phyloP scores from a whole-genome alignment of 176 grass and related monocot genomes.

The Triticum dicoccoides region DNA sequence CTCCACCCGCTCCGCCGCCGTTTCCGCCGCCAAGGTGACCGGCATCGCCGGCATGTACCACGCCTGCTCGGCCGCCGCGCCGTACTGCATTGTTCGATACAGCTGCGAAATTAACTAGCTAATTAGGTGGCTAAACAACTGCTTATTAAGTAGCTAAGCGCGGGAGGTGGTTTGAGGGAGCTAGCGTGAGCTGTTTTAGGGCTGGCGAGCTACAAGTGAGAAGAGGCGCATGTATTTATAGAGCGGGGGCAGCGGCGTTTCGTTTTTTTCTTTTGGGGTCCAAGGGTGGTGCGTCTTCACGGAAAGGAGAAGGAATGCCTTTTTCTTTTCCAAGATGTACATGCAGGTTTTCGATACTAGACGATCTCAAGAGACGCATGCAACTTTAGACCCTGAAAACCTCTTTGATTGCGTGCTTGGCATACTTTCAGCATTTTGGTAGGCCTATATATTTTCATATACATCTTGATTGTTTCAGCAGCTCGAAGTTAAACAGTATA shows the following conservation, averaged over 20 bases:
- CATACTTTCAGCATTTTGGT: not conserved
- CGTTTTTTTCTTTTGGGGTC: not conserved
- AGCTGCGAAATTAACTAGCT: not conserved
- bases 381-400: not conserved
- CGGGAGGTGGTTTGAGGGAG: conserved; percentile 3
- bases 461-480: too few relatives aligned
- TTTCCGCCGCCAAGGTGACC: conserved; percentile 26
- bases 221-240: conserved; percentile 51
- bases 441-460: not conserved
- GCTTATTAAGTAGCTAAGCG: not conserved
- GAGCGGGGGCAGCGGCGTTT: conserved; percentile 25
- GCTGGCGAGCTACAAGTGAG: conserved; percentile 26
- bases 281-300: conserved; percentile 6
- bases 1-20: conserved; percentile 77
- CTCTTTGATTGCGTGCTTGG: conserved; percentile 2
- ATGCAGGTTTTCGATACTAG: not conserved
- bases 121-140: not conserved
- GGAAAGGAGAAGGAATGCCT: not conserved
- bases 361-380: not conserved
- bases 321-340: not conserved
- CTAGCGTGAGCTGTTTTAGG: conserved; percentile 29
- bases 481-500: too few relatives aligned
- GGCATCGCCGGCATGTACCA: conserved; percentile 55
- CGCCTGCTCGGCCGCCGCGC: conserved; percentile 66
- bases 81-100: conserved; percentile 75